phyloP scores from a whole-genome alignment of 176 grass and related monocot genomes.

The Bothriochloa decipiens region DNA sequence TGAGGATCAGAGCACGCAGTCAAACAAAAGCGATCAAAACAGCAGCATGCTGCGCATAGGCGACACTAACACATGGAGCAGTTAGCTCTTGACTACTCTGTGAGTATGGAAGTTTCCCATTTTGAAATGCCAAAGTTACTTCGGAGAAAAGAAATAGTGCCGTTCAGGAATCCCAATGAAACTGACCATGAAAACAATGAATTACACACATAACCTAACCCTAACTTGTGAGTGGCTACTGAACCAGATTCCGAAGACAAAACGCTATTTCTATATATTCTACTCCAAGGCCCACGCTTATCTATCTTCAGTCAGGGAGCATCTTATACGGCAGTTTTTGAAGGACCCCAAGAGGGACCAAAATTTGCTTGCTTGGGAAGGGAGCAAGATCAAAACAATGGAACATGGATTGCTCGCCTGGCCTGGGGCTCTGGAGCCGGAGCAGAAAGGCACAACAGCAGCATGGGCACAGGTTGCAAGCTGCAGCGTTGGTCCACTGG shows the following conservation, averaged over 20 bases:
- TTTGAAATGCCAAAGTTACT: constrained; percentile 23
- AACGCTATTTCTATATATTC: not conserved
- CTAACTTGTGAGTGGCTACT: constrained; percentile 13
- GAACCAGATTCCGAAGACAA: not conserved
- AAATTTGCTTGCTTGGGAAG: constrained; percentile 35
- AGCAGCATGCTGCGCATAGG: not conserved
- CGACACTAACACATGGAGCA: not conserved
- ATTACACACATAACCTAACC: constrained; percentile 11
- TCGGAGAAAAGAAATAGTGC: not conserved
- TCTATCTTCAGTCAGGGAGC: not conserved
- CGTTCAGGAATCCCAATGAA: not conserved
- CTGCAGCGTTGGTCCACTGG: constrained; percentile 25
- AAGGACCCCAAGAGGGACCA: constrained; percentile 55
- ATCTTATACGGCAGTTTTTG: constrained; percentile 29
- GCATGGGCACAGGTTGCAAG: constrained; percentile 38
- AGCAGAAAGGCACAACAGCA: constrained; percentile 43
- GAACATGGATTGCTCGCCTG: not conserved
- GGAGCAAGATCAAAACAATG: constrained; percentile 21
- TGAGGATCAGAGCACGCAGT: not conserved
- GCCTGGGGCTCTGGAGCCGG: constrained; percentile 43
- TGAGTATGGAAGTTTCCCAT: constrained; percentile 47
- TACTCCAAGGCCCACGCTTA: constrained; percentile 11
- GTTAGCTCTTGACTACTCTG: not conserved
- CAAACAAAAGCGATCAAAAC: not conserved
- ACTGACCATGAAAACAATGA: constrained; percentile 18